phyloP scores from a whole-genome alignment of 345 rosid genomes.

The Brassica cretica region DNA sequence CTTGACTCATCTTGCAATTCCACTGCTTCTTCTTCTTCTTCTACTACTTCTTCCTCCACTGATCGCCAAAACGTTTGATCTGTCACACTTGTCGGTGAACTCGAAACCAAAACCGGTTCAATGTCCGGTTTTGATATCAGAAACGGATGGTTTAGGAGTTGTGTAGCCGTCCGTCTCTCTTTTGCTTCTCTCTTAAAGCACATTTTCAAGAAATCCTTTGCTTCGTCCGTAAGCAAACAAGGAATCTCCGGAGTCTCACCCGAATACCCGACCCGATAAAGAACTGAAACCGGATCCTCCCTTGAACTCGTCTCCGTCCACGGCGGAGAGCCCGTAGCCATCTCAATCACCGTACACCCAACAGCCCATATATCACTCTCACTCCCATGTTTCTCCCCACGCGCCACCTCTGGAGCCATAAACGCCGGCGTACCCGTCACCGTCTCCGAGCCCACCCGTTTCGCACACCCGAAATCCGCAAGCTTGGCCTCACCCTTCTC shows the following conservation, averaged over 20 bases:
- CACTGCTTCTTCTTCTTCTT: conserved; percentile 32
- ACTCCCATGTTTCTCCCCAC: conserved; percentile 69
- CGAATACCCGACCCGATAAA: conserved; percentile 53
- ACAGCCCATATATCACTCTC: conserved; percentile 68
- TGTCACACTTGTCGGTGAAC: conserved; percentile 76
- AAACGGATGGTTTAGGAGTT: conserved; percentile 58
- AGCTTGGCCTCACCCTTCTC: conserved; percentile 53
- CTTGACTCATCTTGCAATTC: conserved; percentile 30
- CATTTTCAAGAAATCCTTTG: conserved; percentile 59
- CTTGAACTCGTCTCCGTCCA: conserved; percentile 37
- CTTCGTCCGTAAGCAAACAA: conserved; percentile 44
- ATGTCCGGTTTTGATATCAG: conserved; percentile 34
- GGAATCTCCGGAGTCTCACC: conserved; percentile 56
- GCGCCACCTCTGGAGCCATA: conserved; percentile 91
- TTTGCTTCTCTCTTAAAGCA: conserved; percentile 55
- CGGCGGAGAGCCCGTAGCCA: conserved; percentile 64
- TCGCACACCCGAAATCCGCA: conserved; percentile 81
- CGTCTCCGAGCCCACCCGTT: conserved; percentile 29
- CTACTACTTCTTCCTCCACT: conserved; percentile 37
- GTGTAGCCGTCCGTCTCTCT: conserved; percentile 55
- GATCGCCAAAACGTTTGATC: conserved; percentile 66
- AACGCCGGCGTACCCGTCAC: conserved; percentile 71
- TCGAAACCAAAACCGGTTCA: conserved; percentile 37
- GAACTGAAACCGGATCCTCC: conserved; percentile 46
- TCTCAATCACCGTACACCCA: conserved; percentile 86